These are phyloP conservation scores for Diplodia intermedia DNA, from an alignment of 2,329 filamentous ascomycete genomes.

Conservation along the genomic window DNA sequence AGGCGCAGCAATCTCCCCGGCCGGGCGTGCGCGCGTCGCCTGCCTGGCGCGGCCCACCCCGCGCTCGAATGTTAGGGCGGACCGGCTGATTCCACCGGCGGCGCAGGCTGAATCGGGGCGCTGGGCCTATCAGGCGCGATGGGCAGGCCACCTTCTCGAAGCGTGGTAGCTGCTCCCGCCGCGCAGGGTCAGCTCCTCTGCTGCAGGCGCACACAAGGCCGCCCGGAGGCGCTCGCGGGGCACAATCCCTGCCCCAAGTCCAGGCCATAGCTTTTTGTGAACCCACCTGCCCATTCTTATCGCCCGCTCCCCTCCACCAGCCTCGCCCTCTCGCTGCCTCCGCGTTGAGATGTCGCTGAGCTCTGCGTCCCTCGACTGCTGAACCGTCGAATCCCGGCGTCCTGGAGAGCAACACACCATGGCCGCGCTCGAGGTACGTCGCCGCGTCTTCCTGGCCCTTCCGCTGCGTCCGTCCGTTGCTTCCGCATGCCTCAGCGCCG, in stretches of 20 bases:
- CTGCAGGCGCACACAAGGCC: constrained; percentile 27
- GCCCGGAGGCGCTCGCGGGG: constrained; percentile 26
- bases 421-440: constrained; percentile 28
- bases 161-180: constrained; percentile 18
- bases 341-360: neutral
- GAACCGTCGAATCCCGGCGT: neutral
- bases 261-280: constrained; percentile 14
- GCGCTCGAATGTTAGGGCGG: neutral
- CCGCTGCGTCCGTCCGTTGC: constrained; percentile 6
- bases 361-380: constrained; percentile 3
- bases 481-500: constrained; percentile 21
- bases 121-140: constrained; percentile 15
- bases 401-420: constrained; percentile 2
- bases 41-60: constrained; percentile 8
- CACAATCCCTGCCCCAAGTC: constrained; percentile 13
- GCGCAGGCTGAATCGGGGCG: constrained; percentile 14
- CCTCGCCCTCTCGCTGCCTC: neutral
- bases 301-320: neutral
- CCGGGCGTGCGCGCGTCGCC: constrained; percentile 2
- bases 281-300: constrained; percentile 30
- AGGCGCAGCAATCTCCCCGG: neutral
- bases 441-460: constrained; percentile 4
- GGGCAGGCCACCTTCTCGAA: constrained; percentile 29
- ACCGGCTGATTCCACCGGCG: constrained; percentile 25
- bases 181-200: neutral